Evolutionary conservation across 495 filamentous ascomycete species (phyloP), one percentile per base, ranked within the genome.

Genomic region (Halenospora varia): DNA sequence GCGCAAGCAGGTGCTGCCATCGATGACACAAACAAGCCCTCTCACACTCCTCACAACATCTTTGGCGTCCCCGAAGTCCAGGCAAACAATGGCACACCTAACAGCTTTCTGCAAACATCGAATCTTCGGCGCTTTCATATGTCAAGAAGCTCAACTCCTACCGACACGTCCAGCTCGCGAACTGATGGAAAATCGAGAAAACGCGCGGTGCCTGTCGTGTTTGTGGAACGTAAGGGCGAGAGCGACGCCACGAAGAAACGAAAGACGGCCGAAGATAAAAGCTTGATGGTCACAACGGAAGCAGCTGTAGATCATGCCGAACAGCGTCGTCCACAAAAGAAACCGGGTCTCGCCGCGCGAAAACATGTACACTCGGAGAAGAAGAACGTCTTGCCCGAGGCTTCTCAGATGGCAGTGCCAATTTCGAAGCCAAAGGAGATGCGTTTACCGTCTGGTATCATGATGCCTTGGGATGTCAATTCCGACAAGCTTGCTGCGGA

Each of bases 181-280:
- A 10, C 46, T 10, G 3, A 24, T 0, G 51, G 53, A 17, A 18
- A 66, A n/a, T 62, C 68, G 19, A 72, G 70, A 65, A 76, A 75
- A 53, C 51, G 42, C 47, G 70, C 71, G 48, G 54, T 65, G 0
- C 59, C 75, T 4, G 70, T 76, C 6, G 58, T 79, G 8, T 82
- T 82, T 51, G 65, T 82, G 10, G 79, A 82, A n/a, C n/a, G n/a
- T n/a, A n/a, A n/a, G n/a, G n/a, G 60, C 69, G 77, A 3, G 70
- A 48, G 15, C 1, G 24, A 22, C 57, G 13, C 25, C 11, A 3
- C 55, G 41, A 26, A 20, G 41, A 48, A 20, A n/a, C 22, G 20
- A 22, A 42, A n/a, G n/a, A 49, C 29, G 6, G 25, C 17, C 17
- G 53, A 20, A 48, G 17, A 19, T 46, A 53, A 20, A 17, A 29